Base-by-base conservation (phyloP, 2,329 filamentous ascomycete species). In the Colletotrichum musae region DNA sequence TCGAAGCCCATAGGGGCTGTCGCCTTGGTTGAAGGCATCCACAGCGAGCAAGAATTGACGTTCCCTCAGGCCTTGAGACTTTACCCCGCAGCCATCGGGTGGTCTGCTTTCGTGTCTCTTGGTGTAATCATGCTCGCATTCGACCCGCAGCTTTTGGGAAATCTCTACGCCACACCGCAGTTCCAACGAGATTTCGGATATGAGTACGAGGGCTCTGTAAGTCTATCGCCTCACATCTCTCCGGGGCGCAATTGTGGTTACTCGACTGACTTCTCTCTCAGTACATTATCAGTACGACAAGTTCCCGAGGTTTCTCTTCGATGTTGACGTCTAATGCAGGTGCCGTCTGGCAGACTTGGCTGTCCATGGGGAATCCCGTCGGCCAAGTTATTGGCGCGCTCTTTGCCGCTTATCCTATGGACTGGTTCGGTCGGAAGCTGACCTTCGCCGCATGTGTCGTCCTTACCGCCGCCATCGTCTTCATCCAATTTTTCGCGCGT, bases 101-200 rank as follows among this genome's bases (percentile, higher is more conserved):
- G 88, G 89, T 88, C 87, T 7, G 80, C 85, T 50, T 89, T 88
- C 73, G 88, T 91, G 71, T 88, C 86, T 5, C 78, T 89, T 2
- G 87, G 87, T 6, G 86, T 90, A 45, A 86, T 90, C 71, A 90
- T 90, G 87, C 77, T 86, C 50, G 88, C 88, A 4, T 92, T 91
- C 73, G 89, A 92, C 75, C 87, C 88, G 0, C 89, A 92, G 75
- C 83, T 92, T 10, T 83, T 91, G 18, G 88, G 88, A 26, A 89
- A 89, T 70, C 82, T 92, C 61, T 91, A 88, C 73, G 85, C 87
- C 3, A 87, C 85, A 58, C 87, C 87, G 0, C 84, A 85, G n/a
- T 91, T 90, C 73, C 84, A 86, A 70, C 75, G 77, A 21, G 84
- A 89, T 71, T 90, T 89, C 74, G 88, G 88, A 2, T 85, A 88